Evolutionary conservation across 495 filamentous ascomycete genomes (phyloP).

Genomic region (Aspergillus carlsbadensis): DNA sequence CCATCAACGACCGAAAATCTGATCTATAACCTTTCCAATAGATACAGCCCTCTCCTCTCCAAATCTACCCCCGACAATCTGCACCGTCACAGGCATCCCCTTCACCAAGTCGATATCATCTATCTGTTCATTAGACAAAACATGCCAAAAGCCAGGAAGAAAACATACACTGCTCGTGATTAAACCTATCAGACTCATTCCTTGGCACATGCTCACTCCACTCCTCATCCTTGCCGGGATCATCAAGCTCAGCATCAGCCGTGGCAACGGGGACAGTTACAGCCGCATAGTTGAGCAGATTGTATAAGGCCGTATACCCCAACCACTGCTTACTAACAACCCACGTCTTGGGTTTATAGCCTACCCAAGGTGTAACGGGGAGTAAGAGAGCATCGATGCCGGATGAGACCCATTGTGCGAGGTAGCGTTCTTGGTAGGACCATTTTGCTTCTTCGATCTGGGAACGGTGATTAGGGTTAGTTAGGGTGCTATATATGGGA

Average conservation of each 20-base stretch:
- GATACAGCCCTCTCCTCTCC: constrained; percentile 49
- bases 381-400: constrained; percentile 66
- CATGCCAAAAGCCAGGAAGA: not conserved
- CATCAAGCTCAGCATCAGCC: constrained; percentile 39
- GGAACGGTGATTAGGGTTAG: not conserved
- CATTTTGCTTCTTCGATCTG: constrained; percentile 38
- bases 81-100: constrained; percentile 54
- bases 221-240: constrained; percentile 23
- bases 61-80: constrained; percentile 51
- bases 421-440: constrained; percentile 31
- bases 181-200: constrained; percentile 46
- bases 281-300: constrained; percentile 64
- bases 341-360: constrained; percentile 48
- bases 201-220: constrained; percentile 34
- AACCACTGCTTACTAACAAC: constrained; percentile 57
- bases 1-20: constrained; percentile 15
- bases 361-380: constrained; percentile 53
- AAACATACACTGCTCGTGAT: constrained; percentile 41
- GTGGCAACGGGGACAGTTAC: constrained; percentile 52
- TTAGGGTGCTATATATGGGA: not conserved
- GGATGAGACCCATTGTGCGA: constrained; percentile 55
- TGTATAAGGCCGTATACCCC: constrained; percentile 67
- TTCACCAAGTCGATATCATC: constrained; percentile 47
- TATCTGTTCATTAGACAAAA: constrained; percentile 14
- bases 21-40: constrained; percentile 42